These are phyloP conservation scores for Knufia fluminis DNA, from an alignment of 2,329 filamentous ascomycete genomes.

Conservation along the genomic window DNA sequence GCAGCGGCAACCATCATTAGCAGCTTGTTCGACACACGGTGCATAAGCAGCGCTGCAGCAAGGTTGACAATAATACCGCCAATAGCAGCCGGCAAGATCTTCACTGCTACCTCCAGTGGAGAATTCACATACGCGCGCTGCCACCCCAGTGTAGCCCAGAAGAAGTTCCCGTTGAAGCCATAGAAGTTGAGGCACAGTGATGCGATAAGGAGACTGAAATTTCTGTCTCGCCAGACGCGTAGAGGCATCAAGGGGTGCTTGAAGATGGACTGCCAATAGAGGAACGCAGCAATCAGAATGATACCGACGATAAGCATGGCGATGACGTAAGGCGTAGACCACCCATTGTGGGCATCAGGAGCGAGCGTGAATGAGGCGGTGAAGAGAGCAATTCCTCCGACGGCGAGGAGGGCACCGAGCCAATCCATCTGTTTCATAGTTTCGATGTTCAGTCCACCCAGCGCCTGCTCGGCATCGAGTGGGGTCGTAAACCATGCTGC, in stretches of 20 bases:
- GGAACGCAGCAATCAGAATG: constrained; percentile 46
- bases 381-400: constrained; percentile 57
- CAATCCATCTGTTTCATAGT: constrained; percentile 52
- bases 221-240: constrained; percentile 46
- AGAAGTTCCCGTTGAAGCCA: constrained; percentile 51
- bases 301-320: constrained; percentile 53
- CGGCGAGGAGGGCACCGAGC: constrained; percentile 50
- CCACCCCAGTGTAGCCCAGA: constrained; percentile 59
- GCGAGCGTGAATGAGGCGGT: constrained; percentile 51
- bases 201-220: constrained; percentile 54
- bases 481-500: constrained; percentile 55
- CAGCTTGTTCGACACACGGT: constrained; percentile 55
- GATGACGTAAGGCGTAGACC: constrained; percentile 54
- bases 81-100: constrained; percentile 57
- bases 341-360: constrained; percentile 51
- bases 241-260: constrained; percentile 43
- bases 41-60: constrained; percentile 52
- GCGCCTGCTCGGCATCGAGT: constrained; percentile 40
- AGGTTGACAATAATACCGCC: constrained; percentile 55
- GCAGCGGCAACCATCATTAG: constrained; percentile 47
- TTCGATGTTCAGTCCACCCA: constrained; percentile 33
- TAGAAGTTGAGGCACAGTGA: constrained; percentile 53
- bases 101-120: constrained; percentile 51
- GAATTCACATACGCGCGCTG: constrained; percentile 47
- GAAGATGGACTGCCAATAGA: constrained; percentile 53